Percentiles rank a stretch among this genome's conserved stretches.
Evolutionary conservation across 495 filamentous ascomycete genomes (phyloP).

Genomic region (Penicillium pancosmium): DNA sequence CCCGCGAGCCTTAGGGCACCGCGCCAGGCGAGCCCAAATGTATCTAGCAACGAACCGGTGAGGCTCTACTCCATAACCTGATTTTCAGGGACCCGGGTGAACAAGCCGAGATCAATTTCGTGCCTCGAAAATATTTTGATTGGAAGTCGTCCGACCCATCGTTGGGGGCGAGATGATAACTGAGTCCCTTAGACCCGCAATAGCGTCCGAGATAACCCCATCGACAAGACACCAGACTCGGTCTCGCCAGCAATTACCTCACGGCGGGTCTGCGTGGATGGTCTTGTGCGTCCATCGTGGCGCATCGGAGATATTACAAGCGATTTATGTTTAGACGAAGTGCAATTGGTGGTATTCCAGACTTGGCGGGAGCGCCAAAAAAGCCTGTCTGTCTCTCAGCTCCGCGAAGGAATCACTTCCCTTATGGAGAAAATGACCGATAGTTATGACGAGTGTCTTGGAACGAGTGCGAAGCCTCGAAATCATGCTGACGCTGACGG

Average conservation of each 20-base stretch:
- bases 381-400: background rate
- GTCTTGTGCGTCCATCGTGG: background rate
- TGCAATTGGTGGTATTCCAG: background rate
- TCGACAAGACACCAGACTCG: background rate
- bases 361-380: background rate
- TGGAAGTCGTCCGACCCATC: background rate
- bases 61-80: background rate
- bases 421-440: background rate
- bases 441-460: background rate
- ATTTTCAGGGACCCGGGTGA: too few relatives aligned
- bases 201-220: conserved; percentile 2
- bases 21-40: too few relatives aligned
- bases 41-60: background rate
- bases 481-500: background rate
- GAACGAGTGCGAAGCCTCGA: background rate
- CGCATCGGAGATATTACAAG: background rate
- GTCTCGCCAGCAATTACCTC: background rate
- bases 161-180: background rate
- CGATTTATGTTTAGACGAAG: background rate
- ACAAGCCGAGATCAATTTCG: too few relatives aligned
- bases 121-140: background rate
- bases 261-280: background rate
- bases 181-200: background rate
- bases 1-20: background rate
- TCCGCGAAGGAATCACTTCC: too few relatives aligned